Conservation (phyloP, 805 yeast genomes). For the Candida ipomoeae region DNA sequence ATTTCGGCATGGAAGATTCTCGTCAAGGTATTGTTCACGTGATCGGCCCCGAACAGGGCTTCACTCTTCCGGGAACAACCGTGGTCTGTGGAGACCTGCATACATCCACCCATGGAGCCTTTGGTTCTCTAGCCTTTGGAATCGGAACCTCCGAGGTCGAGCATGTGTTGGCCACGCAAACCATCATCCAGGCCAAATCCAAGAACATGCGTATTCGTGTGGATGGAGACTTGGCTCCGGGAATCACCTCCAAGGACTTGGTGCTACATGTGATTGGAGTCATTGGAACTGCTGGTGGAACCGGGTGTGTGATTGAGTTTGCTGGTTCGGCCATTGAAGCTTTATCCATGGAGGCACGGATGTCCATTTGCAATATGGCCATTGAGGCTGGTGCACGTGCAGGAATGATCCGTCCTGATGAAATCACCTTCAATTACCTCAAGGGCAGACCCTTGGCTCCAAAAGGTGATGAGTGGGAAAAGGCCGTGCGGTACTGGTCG, state of each 20-base stretch:
- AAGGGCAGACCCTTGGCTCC: slow-evolving; percentile 96
- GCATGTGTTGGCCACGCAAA: slow-evolving; percentile 97
- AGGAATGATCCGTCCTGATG: slow-evolving; percentile 97
- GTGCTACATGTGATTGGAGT: slow-evolving; percentile 91
- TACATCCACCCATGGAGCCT: slow-evolving; percentile 98
- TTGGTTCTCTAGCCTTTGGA: slow-evolving; percentile 96
- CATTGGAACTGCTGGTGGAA: slow-evolving; percentile 99
- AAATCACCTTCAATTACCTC: slow-evolving; percentile 79
- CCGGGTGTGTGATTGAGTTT: slow-evolving; percentile 94
- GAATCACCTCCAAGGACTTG: slow-evolving; percentile 94
- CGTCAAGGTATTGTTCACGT: slow-evolving; percentile 99
- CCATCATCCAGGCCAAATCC: slow-evolving; percentile 88
- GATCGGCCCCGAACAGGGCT: slow-evolving; percentile 98
- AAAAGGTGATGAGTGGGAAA: slow-evolving; percentile 89
- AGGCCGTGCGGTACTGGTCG: slow-evolving; percentile 88
- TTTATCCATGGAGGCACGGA: slow-evolving; percentile 94
- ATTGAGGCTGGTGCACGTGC: slow-evolving; percentile 99
- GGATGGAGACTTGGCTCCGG: slow-evolving; percentile 78
- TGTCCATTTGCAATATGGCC: slow-evolving; percentile 99
- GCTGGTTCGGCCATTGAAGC: slow-evolving; percentile 92
- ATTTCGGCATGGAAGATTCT: slow-evolving; percentile 89
- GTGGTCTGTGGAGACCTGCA: slow-evolving; percentile 99
- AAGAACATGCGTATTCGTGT: slow-evolving; percentile 91
- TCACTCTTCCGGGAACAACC: slow-evolving; percentile 96
- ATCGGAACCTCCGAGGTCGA: slow-evolving; percentile 99